Evolutionary conservation across 331 rosid species (phyloP), one percentile per base, ranked within the genome.

Genomic region (Prunus yedoensis): DNA sequence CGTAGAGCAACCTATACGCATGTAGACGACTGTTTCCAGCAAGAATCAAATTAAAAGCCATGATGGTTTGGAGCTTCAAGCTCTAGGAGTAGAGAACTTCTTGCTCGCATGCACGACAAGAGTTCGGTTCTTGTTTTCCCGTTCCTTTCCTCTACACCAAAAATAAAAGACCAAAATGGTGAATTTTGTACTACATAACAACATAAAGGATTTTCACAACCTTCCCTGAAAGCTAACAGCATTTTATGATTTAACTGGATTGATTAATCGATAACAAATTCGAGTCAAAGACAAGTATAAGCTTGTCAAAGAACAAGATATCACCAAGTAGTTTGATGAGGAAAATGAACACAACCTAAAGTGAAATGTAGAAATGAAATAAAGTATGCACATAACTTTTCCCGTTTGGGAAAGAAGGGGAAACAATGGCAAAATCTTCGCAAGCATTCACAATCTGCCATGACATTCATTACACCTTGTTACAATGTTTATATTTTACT

Each of bases 401-500:
- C 21, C 65, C 50, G 10, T 50, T 53, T 7, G 35, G 58, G 58
- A 50, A 23, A 49, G 4, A 23, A 30, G 1, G 65, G 41, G 62
- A 35, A 52, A 35, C 13, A 58, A 45, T 38, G 43, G 53, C 41
- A 47, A 53, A 60, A 60, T 50, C 57, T 13, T 17, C 12, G 32
- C 58, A 64, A 77, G 62, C 23, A 69, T 61, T 25, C 70, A 67
- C 46, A 25, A 56, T 54, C 59, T 54, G 74, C 68, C 47, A 56
- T 43, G 49, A 61, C 54, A 52, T 14, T 65, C 56, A 56, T 38
- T 53, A 67, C 54, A 67, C 70, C 75, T 79, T 68, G 65, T 50
- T 46, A 46, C 69, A 75, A 21, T 52, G 56, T 53, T 43, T 58
- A 65, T 47, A 65, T 56, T 81, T 43, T 68, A 57, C 62, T 57